These are phyloP conservation scores for Exophiala bonariae DNA, from an alignment of 2,329 filamentous ascomycete genomes.

Conservation along the genomic window DNA sequence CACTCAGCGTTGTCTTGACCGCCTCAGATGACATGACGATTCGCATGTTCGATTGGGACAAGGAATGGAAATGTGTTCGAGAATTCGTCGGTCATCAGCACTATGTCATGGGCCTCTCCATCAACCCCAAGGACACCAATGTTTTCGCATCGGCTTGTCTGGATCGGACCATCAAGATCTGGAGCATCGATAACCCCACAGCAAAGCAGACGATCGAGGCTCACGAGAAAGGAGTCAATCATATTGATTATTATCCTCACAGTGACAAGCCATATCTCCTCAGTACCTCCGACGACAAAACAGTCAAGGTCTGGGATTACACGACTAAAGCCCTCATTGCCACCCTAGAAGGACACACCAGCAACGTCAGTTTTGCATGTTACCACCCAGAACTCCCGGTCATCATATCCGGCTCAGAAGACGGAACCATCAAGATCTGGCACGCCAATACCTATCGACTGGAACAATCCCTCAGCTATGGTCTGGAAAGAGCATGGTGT, in stretches of 20 bases:
- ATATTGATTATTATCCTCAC: slow-evolving; percentile 82
- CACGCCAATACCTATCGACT: slow-evolving; percentile 96
- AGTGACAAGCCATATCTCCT: slow-evolving; percentile 80
- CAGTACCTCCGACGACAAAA: slow-evolving; percentile 93
- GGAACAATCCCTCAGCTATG: slow-evolving; percentile 95
- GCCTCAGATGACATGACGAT: slow-evolving; percentile 99
- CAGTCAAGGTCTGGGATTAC: slow-evolving; percentile 98
- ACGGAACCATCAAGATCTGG: slow-evolving; percentile 97
- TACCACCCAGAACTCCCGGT: slow-evolving; percentile 96
- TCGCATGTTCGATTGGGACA: slow-evolving; percentile 99
- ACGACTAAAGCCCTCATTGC: slow-evolving; percentile 97
- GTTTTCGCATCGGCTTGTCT: slow-evolving; percentile 87
- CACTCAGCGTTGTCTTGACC: slow-evolving; percentile 92
- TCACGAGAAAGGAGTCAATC: slow-evolving; percentile 97
- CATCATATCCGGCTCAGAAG: slow-evolving; percentile 96
- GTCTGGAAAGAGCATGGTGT: slow-evolving; percentile 95
- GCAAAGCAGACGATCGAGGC: slow-evolving; percentile 97
- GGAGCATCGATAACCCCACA: slow-evolving; percentile 89
- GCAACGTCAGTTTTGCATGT: slow-evolving; percentile 96
- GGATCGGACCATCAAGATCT: slow-evolving; percentile 96
- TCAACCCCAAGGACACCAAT: slow-evolving; percentile 85
- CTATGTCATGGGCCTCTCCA: slow-evolving; percentile 78
- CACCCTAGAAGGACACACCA: slow-evolving; percentile 93
- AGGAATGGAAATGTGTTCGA: slow-evolving; percentile 95
- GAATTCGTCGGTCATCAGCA: slow-evolving; percentile 95